Percentiles rank a stretch among this genome's conserved stretches.
phyloP scores from a whole-genome alignment of 805 yeast species.

The Candida krabiensis region DNA sequence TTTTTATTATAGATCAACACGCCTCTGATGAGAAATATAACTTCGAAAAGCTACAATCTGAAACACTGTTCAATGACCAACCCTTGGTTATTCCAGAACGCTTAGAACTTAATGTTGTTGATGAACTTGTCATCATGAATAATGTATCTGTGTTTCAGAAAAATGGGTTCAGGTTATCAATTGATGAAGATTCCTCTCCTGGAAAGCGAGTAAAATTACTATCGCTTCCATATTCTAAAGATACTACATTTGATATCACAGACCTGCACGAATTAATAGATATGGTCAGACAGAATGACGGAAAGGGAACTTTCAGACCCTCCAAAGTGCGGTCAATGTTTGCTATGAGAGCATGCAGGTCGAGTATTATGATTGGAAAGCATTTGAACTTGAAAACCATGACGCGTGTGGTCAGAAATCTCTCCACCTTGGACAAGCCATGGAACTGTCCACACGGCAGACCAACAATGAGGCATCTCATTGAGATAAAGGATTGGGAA shows the following conservation, averaged over 20 bases:
- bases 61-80: constrained; percentile 64
- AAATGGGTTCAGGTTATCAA: constrained; percentile 73
- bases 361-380: constrained; percentile 91
- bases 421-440: constrained; percentile 80
- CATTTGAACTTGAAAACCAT: constrained; percentile 58
- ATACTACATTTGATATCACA: constrained; percentile 59
- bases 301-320: constrained; percentile 50
- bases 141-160: constrained; percentile 54
- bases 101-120: constrained; percentile 72
- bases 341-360: constrained; percentile 94
- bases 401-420: constrained; percentile 64
- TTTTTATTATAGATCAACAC: constrained; percentile 94
- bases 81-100: constrained; percentile 59
- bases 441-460: constrained; percentile 99
- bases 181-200: constrained; percentile 51
- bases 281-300: constrained; percentile 57
- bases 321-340: constrained; percentile 79
- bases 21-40: constrained; percentile 96
- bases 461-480: constrained; percentile 92
- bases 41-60: constrained; percentile 67
- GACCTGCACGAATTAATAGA: constrained; percentile 81
- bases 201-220: constrained; percentile 56
- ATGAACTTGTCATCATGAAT: constrained; percentile 70
- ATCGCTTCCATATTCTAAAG: constrained; percentile 74
- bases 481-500: constrained; percentile 53